Evolutionary conservation across 164 flowering plant species (phyloP).

Genomic region (Magnolia sinica): DNA sequence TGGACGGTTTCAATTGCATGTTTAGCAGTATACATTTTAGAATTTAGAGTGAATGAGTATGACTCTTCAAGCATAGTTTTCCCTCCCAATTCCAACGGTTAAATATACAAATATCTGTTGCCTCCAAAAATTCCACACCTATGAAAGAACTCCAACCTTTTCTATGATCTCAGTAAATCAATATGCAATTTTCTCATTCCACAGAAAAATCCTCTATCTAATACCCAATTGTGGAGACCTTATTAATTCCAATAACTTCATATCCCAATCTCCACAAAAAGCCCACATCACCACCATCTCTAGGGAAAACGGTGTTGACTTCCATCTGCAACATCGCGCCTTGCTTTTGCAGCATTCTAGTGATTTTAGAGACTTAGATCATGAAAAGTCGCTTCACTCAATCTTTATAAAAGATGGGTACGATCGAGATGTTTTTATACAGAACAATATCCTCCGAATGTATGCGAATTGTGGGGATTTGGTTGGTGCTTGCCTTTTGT

Average conservation of each 20-base stretch:
- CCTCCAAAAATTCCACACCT: neutral
- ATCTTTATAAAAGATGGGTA: constrained; percentile 18
- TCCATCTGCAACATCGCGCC: constrained; percentile 3
- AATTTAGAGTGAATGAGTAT: no score
- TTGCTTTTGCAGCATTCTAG: constrained; percentile 9
- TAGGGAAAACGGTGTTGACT: neutral
- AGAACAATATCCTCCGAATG: constrained; percentile 28
- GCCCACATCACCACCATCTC: neutral
- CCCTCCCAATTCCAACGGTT: no score
- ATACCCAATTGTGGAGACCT: neutral
- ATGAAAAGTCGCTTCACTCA: constrained; percentile 15
- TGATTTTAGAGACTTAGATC: constrained; percentile 3
- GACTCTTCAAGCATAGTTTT: no score
- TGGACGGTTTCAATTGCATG: no score
- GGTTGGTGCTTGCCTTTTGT: constrained; percentile 28
- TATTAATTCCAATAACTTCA: neutral
- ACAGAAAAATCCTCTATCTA: neutral
- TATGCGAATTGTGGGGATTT: constrained; percentile 40
- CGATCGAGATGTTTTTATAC: constrained; percentile 14
- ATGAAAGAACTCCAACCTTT: neutral
- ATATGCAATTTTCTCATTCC: neutral
- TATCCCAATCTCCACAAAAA: neutral
- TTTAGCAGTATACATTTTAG: no score
- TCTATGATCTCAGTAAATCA: constrained; percentile 1
- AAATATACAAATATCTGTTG: no score